A percentile compares a stretch with the other conserved stretches of the same genome.
Conservation (phyloP, 164 flowering plant species). For the grape (Vitis vinifera) region DNA sequence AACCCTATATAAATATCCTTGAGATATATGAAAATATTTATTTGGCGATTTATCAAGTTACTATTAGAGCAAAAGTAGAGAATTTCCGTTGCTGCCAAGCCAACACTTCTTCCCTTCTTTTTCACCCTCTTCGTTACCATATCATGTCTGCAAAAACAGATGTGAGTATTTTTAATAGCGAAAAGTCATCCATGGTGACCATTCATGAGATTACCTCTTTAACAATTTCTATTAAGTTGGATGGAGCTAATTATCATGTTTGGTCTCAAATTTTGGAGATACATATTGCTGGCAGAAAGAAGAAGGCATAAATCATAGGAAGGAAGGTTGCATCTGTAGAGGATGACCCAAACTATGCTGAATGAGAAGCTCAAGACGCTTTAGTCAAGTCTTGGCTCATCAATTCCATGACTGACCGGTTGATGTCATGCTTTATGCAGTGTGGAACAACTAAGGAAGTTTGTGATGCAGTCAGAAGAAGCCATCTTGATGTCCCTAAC, state of each 20-base stretch:
- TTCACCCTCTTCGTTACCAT: neutral
- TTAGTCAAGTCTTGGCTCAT: neutral
- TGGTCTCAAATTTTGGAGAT: neutral
- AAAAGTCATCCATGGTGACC: no score
- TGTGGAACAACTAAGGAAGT: neutral
- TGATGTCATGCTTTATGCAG: no score
- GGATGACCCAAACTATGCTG: neutral
- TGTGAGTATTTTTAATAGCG: no score
- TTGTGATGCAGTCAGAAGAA: neutral
- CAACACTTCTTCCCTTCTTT: no score
- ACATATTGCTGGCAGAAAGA: neutral
- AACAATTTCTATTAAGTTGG: no score
- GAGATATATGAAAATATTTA: no score
- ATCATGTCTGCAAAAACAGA: neutral
- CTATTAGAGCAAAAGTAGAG: no score
- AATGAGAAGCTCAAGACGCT: neutral
- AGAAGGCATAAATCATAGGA: neutral
- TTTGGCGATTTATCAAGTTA: no score
- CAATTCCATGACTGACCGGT: neutral
- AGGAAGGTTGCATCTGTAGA: neutral
- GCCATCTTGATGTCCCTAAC: neutral
- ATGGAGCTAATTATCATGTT: neutral
- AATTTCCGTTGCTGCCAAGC: no score
- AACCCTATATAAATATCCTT: no score
- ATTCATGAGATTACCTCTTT: no score